These are phyloP conservation scores for Arthrobotrys megalospora DNA, from an alignment of 2,329 filamentous ascomycete genomes.

Conservation along the genomic window DNA sequence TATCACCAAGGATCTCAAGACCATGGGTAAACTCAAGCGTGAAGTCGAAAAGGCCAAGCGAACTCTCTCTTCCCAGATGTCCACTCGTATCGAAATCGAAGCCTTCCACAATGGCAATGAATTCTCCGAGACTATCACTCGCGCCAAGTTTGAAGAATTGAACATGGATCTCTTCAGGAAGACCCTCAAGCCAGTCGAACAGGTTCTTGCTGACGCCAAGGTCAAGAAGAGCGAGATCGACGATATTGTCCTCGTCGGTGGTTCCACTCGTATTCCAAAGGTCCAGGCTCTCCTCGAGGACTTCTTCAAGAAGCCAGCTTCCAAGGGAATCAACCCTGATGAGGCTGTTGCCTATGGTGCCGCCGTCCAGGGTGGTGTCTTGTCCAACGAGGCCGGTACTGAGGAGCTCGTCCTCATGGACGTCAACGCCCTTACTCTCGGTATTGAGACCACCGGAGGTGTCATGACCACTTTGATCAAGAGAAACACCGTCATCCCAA, in stretches of 20 bases:
- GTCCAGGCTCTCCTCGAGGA: constrained; percentile 94
- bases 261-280: constrained; percentile 99
- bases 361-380: constrained; percentile 95
- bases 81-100: constrained; percentile 95
- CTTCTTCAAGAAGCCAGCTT: constrained; percentile 98
- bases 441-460: constrained; percentile 97
- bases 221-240: constrained; percentile 95
- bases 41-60: constrained; percentile 99
- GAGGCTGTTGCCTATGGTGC: constrained; percentile 99
- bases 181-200: constrained; percentile 98
- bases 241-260: constrained; percentile 97
- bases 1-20: constrained; percentile 93
- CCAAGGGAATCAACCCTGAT: constrained; percentile 99
- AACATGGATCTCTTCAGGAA: constrained; percentile 99
- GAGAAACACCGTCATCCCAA: constrained; percentile 94
- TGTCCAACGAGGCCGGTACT: constrained; percentile 88
- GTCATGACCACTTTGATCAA: constrained; percentile 98
- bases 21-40: constrained; percentile 99
- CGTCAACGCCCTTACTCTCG: constrained; percentile 94
- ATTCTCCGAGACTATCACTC: constrained; percentile 97
- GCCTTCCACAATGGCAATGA: constrained; percentile 96
- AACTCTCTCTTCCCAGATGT: constrained; percentile 94
- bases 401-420: constrained; percentile 92
- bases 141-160: constrained; percentile 99
- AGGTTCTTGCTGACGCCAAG: constrained; percentile 98